phyloP scores from a whole-genome alignment of 2,329 filamentous ascomycete species.

The Myotisia sp. region DNA sequence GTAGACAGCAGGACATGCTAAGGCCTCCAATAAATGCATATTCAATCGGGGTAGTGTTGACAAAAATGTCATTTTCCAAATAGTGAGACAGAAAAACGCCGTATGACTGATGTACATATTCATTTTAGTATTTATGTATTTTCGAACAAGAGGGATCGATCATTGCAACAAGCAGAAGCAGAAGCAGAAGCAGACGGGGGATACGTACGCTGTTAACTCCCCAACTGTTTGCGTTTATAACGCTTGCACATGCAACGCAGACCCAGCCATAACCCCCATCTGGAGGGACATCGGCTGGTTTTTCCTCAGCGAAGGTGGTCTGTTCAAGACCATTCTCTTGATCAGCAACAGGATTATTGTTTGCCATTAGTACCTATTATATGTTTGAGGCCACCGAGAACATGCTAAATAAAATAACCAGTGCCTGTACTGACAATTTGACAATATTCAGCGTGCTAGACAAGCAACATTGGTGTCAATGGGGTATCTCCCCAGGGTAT shows the following conservation, averaged over 20 bases:
- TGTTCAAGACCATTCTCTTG: neutral
- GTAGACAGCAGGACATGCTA: conserved; percentile 43
- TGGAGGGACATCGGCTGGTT: conserved; percentile 24
- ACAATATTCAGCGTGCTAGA: no score
- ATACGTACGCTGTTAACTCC: conserved; percentile 50
- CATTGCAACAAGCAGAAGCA: no score
- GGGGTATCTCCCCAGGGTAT: no score
- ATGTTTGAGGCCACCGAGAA: no score
- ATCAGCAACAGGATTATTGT: neutral
- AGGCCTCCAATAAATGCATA: conserved; percentile 49
- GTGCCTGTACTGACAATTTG: no score
- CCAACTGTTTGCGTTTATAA: conserved; percentile 60
- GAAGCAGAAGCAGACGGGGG: neutral
- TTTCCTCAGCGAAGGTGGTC: conserved; percentile 16
- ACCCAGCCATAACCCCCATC: conserved; percentile 52
- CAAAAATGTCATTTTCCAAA: conserved; percentile 41
- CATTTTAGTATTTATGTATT: neutral
- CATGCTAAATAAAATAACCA: no score
- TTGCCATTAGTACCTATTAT: no score
- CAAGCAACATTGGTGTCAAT: no score
- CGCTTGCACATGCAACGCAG: conserved; percentile 39
- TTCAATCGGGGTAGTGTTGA: conserved; percentile 39
- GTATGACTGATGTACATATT: conserved; percentile 22
- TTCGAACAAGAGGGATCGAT: neutral
- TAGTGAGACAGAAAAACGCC: conserved; percentile 49